phyloP scores from a whole-genome alignment of 140 eudicot species.

The Ambrosia hybrid region DNA sequence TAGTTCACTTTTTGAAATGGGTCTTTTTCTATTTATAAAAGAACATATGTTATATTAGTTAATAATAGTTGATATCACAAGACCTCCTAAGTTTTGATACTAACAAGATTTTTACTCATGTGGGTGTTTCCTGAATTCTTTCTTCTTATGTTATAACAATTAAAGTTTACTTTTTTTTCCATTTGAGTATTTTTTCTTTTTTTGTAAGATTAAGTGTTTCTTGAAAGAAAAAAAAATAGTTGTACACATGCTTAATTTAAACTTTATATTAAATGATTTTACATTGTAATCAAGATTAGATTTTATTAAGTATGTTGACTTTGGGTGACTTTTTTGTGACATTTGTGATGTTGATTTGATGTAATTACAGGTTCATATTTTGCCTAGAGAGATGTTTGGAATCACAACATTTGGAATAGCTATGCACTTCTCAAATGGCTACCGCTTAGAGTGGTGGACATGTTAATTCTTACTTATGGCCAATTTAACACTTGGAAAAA shows the following conservation, averaged over 20 bases:
- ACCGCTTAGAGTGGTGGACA: constrained; percentile 85
- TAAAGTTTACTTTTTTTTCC: constrained; percentile 14
- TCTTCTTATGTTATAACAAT: constrained; percentile 9
- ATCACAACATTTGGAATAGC: constrained; percentile 80
- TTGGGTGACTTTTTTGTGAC: constrained; percentile 23
- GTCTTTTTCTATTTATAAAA: background rate
- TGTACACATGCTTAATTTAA: constrained; percentile 6
- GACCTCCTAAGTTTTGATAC: constrained; percentile 7
- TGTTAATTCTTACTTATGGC: constrained; percentile 62
- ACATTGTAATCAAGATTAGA: background rate
- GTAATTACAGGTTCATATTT: constrained; percentile 71
- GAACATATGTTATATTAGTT: background rate
- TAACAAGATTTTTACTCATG: constrained; percentile 2
- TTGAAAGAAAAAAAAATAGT: constrained; percentile 2
- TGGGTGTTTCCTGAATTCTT: constrained; percentile 32
- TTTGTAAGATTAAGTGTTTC: constrained; percentile 9
- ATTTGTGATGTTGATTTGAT: constrained; percentile 21
- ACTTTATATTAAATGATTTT: background rate
- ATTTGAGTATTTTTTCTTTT: constrained; percentile 23
- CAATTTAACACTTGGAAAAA: constrained; percentile 62
- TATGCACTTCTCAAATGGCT: constrained; percentile 85
- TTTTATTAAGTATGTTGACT: background rate
- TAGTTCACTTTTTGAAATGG: constrained; percentile 31
- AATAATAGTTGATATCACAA: constrained; percentile 5
- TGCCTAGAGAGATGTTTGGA: constrained; percentile 97